Percentiles rank a stretch among this genome's conserved stretches.
phyloP scores from a whole-genome alignment of 1,139 yeast genomes.

The Suhomyces choctaworum region DNA sequence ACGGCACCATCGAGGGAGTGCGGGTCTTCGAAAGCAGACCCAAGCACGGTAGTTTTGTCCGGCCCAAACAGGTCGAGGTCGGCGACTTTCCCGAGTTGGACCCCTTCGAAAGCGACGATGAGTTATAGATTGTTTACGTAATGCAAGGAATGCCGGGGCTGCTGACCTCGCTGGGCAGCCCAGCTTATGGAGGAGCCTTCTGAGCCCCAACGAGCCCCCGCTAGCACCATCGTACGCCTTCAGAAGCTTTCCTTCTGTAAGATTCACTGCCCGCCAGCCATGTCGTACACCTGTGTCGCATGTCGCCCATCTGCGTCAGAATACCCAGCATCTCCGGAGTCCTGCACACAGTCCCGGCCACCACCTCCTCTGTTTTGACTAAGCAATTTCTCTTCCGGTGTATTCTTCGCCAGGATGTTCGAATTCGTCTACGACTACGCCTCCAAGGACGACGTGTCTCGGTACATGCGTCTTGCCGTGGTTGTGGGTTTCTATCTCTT shows the following conservation, averaged over 20 bases:
- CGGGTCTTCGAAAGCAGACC: slow-evolving; percentile 35
- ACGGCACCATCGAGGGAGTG: slow-evolving; percentile 39
- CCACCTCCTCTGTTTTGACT: too few species aligned
- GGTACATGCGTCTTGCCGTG: slow-evolving; percentile 41
- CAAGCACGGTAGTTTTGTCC: slow-evolving; percentile 53
- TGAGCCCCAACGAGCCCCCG: too few species aligned
- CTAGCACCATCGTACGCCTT: too few species aligned
- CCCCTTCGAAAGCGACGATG: slow-evolving; percentile 44
- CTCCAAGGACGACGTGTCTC: slow-evolving; percentile 34
- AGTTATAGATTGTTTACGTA: slow-evolving; percentile 10
- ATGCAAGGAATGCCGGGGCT: too few species aligned
- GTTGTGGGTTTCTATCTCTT: slow-evolving; percentile 39
- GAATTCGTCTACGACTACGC: slow-evolving; percentile 40
- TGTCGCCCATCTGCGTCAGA: not conserved
- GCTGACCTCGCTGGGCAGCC: too few species aligned
- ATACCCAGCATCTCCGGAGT: not conserved
- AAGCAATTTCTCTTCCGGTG: too few species aligned
- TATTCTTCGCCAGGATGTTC: slow-evolving; percentile 22
- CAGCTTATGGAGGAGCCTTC: too few species aligned
- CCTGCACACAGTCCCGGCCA: slow-evolving; percentile 9
- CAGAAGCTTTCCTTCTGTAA: too few species aligned
- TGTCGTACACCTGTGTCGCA: too few species aligned
- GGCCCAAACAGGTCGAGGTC: slow-evolving; percentile 49
- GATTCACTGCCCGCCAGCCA: too few species aligned
- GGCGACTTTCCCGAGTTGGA: slow-evolving; percentile 54